Conservation (phyloP, 257 asterid genomes). For the Craterostigma plantagineum region DNA sequence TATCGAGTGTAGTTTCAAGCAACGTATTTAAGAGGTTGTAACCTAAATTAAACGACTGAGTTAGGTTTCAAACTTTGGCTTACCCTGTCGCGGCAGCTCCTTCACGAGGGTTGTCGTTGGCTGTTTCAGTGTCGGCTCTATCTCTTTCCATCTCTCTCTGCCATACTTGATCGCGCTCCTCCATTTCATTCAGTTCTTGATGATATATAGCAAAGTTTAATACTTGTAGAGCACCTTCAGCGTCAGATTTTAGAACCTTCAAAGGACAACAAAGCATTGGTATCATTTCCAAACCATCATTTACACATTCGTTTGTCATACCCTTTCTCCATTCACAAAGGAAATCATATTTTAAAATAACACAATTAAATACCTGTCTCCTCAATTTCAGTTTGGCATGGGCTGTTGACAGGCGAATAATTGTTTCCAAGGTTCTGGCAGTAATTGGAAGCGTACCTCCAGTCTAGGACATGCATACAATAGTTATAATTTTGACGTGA, state of each 20-base stretch:
- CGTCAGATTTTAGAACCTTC: conserved; percentile 74
- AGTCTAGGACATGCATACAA: conserved; percentile 21
- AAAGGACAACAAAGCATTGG: conserved; percentile 7
- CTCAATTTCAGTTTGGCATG: conserved; percentile 88
- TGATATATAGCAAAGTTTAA: conserved; percentile 94
- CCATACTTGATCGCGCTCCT: conserved; percentile 68
- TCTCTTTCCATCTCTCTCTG: conserved; percentile 39
- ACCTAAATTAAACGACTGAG: no score
- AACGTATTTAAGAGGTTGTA: no score
- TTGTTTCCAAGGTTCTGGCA: conserved; percentile 92
- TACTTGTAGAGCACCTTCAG: conserved; percentile 82
- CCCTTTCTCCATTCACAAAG: background rate
- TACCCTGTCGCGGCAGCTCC: conserved; percentile 9
- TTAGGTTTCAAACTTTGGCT: no score
- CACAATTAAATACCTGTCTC: conserved; percentile 82
- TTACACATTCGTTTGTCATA: background rate
- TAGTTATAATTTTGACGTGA: background rate
- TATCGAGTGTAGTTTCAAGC: no score
- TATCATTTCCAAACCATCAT: background rate
- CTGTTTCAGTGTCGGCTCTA: conserved; percentile 27
- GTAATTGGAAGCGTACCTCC: conserved; percentile 97
- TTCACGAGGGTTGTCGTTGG: conserved; percentile 15
- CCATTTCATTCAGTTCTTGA: conserved; percentile 96
- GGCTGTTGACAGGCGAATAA: conserved; percentile 87
- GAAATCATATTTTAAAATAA: no score